Conservation (phyloP, 176 grass and related monocot species). For the Hordeum marinum region DNA sequence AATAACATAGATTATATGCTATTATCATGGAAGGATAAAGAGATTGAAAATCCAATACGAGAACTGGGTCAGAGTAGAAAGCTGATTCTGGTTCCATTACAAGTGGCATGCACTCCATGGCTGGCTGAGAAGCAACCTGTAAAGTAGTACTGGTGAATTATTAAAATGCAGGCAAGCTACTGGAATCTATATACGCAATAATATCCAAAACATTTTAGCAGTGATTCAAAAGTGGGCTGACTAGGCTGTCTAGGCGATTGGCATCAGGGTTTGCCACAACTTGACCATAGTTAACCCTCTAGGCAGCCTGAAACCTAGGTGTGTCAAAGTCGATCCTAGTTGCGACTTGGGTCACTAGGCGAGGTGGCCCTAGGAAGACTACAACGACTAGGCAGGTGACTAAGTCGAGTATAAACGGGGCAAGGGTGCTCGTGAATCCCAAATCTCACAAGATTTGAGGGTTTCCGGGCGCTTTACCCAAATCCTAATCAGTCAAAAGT, state of each 20-base stretch:
- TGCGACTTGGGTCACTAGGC: neutral
- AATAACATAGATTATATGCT: slow-evolving; percentile 95
- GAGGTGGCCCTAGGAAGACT: neutral
- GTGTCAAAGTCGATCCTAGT: neutral
- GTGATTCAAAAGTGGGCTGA: neutral
- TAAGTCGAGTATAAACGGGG: neutral
- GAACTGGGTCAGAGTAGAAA: slow-evolving; percentile 92
- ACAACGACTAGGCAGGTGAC: neutral
- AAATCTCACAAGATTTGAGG: neutral
- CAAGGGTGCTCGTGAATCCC: neutral
- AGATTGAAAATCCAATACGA: slow-evolving; percentile 96
- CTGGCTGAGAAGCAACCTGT: slow-evolving; percentile 95
- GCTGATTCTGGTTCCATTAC: slow-evolving; percentile 98
- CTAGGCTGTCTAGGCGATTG: neutral
- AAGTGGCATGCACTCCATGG: slow-evolving; percentile 95
- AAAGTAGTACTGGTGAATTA: slow-evolving; percentile 31
- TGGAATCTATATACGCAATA: neutral
- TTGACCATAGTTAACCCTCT: neutral
- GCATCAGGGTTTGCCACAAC: neutral
- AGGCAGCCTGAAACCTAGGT: neutral
- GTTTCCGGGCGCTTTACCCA: neutral
- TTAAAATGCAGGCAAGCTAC: slow-evolving; percentile 3
- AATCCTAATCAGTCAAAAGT: neutral
- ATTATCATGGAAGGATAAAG: slow-evolving; percentile 99
- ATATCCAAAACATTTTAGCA: neutral